Conservation (phyloP, 352 stramenopile genomes). For the Phytopythium chamaehyphon region DNA sequence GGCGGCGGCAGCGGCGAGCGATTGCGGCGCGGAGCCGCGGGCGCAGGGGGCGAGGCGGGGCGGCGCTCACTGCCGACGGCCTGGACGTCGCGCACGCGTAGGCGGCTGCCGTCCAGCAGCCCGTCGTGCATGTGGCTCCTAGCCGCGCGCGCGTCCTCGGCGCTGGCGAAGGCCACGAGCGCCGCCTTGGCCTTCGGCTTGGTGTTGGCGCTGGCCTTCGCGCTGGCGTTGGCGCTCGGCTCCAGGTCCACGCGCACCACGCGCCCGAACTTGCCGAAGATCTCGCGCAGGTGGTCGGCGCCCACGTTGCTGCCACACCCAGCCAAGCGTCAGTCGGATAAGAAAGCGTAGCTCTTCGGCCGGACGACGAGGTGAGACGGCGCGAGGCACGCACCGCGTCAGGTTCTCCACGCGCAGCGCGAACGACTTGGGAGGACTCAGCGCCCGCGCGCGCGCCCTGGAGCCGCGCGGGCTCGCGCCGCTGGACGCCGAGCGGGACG, state of each 20-base stretch:
- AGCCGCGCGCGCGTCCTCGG: slow-evolving; percentile 48
- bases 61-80: slow-evolving; percentile 3
- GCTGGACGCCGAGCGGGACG: slow-evolving; percentile 1
- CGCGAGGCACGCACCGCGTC: slow-evolving; percentile 35
- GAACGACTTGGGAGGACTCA: slow-evolving; percentile 21
- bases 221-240: slow-evolving; percentile 19
- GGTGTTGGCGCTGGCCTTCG: slow-evolving; percentile 13
- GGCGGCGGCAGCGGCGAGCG: slow-evolving; percentile 10
- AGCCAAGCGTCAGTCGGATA: no score
- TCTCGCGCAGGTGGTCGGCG: slow-evolving; percentile 74
- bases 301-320: slow-evolving; percentile 55
- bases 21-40: neutral
- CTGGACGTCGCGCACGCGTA: slow-evolving; percentile 42
- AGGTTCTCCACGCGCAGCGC: slow-evolving; percentile 76
- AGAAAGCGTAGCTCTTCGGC: no score
- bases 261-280: slow-evolving; percentile 84
- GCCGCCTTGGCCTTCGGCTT: slow-evolving; percentile 11
- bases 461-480: neutral
- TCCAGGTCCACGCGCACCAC: slow-evolving; percentile 56
- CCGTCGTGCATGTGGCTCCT: slow-evolving; percentile 81
- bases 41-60: neutral
- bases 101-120: slow-evolving; percentile 77
- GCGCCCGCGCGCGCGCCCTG: neutral
- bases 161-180: slow-evolving; percentile 51
- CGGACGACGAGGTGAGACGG: no score